Evolutionary conservation across 768 basidiomycete genomes (phyloP).

Genomic region (Pleurotus cornucopiae): DNA sequence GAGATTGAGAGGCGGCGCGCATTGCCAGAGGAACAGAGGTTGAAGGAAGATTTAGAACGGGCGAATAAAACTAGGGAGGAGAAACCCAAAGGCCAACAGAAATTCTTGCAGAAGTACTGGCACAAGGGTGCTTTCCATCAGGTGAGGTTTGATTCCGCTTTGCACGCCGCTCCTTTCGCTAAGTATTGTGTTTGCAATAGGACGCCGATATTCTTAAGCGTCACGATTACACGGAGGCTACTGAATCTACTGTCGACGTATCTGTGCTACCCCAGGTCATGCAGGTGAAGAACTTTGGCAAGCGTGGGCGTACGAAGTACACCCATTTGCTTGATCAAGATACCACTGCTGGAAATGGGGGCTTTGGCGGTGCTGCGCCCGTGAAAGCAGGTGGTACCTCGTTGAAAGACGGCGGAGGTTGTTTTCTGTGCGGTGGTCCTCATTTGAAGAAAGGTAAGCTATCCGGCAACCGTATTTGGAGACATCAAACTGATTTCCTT

Average conservation of each 20-base stretch:
- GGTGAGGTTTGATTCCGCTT: slow-evolving; percentile 34
- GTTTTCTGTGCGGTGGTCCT: slow-evolving; percentile 91
- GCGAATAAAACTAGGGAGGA: slow-evolving; percentile 80
- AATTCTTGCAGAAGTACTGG: slow-evolving; percentile 97
- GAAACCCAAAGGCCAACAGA: slow-evolving; percentile 88
- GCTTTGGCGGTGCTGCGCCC: slow-evolving; percentile 58
- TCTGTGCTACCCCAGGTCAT: slow-evolving; percentile 89
- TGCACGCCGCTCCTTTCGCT: neutral
- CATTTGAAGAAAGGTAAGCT: slow-evolving; percentile 83
- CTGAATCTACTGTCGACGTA: slow-evolving; percentile 84
- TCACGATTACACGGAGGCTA: slow-evolving; percentile 88
- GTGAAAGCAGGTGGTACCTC: slow-evolving; percentile 54
- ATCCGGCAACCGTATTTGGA: neutral
- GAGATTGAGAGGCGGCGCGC: slow-evolving; percentile 91
- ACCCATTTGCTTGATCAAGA: slow-evolving; percentile 96
- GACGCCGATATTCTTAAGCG: slow-evolving; percentile 82
- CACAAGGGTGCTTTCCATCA: slow-evolving; percentile 99
- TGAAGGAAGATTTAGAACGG: slow-evolving; percentile 88
- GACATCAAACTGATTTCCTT: neutral
- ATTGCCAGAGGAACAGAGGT: slow-evolving; percentile 86
- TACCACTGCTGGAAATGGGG: slow-evolving; percentile 62
- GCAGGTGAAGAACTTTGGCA: slow-evolving; percentile 96
- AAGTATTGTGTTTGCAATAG: slow-evolving; percentile 31
- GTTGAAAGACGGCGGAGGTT: slow-evolving; percentile 56
- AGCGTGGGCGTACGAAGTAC: slow-evolving; percentile 90